Conservation (phyloP, 139 green algal species). For the Volvox africanus region DNA sequence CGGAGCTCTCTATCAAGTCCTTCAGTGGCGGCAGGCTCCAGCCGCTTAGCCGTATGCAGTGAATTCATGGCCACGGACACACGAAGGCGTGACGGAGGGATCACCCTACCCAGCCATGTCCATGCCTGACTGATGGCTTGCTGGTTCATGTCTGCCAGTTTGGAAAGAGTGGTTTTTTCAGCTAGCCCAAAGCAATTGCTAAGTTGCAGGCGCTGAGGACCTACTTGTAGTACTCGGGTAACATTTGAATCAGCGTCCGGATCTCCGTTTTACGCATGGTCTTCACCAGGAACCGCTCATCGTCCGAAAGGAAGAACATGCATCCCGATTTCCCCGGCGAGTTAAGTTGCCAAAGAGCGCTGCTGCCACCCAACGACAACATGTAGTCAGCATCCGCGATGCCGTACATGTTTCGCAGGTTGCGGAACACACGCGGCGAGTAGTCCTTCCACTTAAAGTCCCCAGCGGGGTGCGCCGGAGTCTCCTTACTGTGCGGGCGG, state of each 20-base stretch:
- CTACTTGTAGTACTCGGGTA: conserved; percentile 80
- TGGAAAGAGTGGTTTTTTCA: too few relatives aligned
- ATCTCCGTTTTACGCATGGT: conserved; percentile 85
- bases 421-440: conserved; percentile 84
- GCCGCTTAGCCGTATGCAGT: too few relatives aligned
- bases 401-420: conserved; percentile 83
- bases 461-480: conserved; percentile 78
- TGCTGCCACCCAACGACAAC: conserved; percentile 78
- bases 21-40: too few relatives aligned
- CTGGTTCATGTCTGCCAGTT: too few relatives aligned
- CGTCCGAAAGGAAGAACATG: conserved; percentile 74
- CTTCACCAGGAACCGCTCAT: conserved; percentile 80
- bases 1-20: too few relatives aligned
- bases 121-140: too few relatives aligned
- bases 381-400: conserved; percentile 92
- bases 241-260: conserved; percentile 82
- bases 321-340: conserved; percentile 89
- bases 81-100: too few relatives aligned
- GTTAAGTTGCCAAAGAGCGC: conserved; percentile 91
- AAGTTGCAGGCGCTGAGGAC: not conserved
- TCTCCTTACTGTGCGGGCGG: conserved; percentile 63
- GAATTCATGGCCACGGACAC: too few relatives aligned
- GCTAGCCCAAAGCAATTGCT: too few relatives aligned
- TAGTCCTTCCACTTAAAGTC: conserved; percentile 99
- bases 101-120: too few relatives aligned